Percentiles rank a stretch among this genome's conserved stretches.
Conservation (phyloP, 1,284 basidiomycete species). For the Tilletia caries region DNA sequence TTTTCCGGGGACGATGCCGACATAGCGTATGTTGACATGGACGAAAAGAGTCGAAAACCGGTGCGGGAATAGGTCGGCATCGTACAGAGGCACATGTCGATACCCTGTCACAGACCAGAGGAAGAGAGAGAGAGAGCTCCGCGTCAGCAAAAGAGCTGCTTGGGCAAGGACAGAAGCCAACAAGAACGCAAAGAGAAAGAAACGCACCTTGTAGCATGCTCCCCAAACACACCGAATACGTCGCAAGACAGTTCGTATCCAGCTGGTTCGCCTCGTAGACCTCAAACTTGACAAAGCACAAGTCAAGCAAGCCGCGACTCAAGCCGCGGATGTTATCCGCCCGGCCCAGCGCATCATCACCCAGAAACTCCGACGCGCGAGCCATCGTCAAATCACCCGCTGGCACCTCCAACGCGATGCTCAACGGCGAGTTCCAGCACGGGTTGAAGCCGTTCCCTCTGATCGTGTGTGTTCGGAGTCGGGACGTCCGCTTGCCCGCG, state of each 20-base stretch:
- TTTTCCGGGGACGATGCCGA: conserved; percentile 22
- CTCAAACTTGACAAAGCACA: conserved; percentile 49
- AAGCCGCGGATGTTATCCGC: conserved; percentile 12
- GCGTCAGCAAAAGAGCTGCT: too few species aligned
- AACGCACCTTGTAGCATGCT: conserved; percentile 12
- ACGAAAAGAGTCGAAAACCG: conserved; percentile 49
- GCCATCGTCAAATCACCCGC: conserved; percentile 14
- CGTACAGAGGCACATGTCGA: conserved; percentile 47
- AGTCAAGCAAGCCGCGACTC: conserved; percentile 45
- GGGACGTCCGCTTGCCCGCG: conserved; percentile 1
- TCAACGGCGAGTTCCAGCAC: conserved; percentile 38
- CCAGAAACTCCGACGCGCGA: conserved; percentile 20
- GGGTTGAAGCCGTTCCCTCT: conserved; percentile 48
- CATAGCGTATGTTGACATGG: conserved; percentile 30
- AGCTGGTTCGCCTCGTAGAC: conserved; percentile 44
- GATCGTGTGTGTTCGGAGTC: conserved; percentile 31
- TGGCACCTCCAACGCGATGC: conserved; percentile 42
- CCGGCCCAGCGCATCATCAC: neutral
- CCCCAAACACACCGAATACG: neutral
- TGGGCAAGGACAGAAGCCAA: neutral
- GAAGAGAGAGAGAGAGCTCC: neutral
- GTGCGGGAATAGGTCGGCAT: conserved; percentile 42
- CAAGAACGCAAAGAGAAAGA: neutral
- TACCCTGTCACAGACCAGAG: conserved; percentile 42
- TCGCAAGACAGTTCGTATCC: neutral